phyloP scores from a whole-genome alignment of 352 stramenopile genomes.

The Globisporangium alternatum region DNA sequence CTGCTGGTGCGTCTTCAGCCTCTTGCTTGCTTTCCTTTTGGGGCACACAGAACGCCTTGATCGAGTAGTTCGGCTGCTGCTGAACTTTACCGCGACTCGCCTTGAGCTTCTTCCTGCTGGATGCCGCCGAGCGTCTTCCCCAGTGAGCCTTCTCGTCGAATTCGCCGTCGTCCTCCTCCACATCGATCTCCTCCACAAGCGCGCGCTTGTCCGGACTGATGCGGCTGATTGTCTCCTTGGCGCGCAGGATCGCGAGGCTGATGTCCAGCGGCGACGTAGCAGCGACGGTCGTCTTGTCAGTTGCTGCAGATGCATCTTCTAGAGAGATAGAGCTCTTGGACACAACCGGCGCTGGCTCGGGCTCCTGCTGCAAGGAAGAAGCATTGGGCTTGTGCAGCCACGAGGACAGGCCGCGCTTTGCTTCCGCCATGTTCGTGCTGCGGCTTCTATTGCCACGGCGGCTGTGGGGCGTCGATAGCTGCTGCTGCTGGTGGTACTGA shows the following conservation, averaged over 20 bases:
- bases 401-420: conserved; percentile 28
- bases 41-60: conserved; percentile 56
- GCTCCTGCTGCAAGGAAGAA: not conserved
- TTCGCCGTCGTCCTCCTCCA: conserved; percentile 64
- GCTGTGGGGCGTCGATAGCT: not conserved
- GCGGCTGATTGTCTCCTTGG: conserved; percentile 40
- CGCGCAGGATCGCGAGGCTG: conserved; percentile 32
- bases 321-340: not conserved
- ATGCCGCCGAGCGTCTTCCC: conserved; percentile 35
- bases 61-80: conserved; percentile 53
- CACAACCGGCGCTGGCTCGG: not conserved
- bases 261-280: conserved; percentile 40
- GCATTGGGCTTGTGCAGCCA: conserved; percentile 31
- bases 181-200: conserved; percentile 68
- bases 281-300: not conserved
- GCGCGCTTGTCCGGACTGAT: conserved; percentile 54
- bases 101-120: conserved; percentile 18
- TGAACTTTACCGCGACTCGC: conserved; percentile 27
- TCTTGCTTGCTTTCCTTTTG: not conserved
- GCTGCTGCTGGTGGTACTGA: not conserved
- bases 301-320: not conserved
- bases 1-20: not conserved
- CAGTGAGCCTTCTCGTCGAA: conserved; percentile 72
- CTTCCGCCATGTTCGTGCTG: conserved; percentile 25
- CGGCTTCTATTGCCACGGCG: not conserved